These are phyloP conservation scores for Ciborinia camelliae DNA, from an alignment of 2,329 filamentous ascomycete species.

Conservation along the genomic window DNA sequence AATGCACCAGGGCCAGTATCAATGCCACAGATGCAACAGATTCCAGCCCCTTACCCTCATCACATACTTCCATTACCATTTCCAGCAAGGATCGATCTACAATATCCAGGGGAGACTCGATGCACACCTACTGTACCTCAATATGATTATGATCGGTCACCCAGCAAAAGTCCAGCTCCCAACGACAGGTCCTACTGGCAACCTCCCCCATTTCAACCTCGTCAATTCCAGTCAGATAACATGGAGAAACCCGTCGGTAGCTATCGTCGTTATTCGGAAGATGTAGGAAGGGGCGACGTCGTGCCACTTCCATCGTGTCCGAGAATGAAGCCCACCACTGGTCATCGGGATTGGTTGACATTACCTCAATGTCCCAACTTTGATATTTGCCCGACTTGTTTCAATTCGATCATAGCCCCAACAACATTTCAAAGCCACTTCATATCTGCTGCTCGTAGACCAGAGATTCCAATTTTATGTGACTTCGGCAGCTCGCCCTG, in stretches of 20 bases:
- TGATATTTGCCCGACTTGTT: conserved; percentile 80
- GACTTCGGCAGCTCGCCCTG: conserved; percentile 75
- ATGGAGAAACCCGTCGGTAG: conserved; percentile 45
- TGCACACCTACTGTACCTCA: conserved; percentile 24
- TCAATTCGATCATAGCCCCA: conserved; percentile 62
- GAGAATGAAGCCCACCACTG: conserved; percentile 57
- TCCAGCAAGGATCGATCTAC: conserved; percentile 25
- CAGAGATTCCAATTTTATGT: conserved; percentile 62
- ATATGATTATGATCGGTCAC: conserved; percentile 23
- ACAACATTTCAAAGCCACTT: conserved; percentile 68
- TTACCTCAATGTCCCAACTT: conserved; percentile 68
- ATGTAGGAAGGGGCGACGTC: conserved; percentile 44
- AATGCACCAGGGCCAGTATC: conserved; percentile 12
- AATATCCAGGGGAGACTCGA: conserved; percentile 26
- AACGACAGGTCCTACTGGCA: conserved; percentile 42
- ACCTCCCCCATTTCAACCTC: conserved; percentile 45
- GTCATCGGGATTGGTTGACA: conserved; percentile 76
- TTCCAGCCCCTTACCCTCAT: conserved; percentile 17
- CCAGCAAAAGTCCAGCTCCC: conserved; percentile 19
- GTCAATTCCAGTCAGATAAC: conserved; percentile 21
- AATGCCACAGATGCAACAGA: conserved; percentile 20
- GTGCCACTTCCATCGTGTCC: conserved; percentile 65
- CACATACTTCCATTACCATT: conserved; percentile 30
- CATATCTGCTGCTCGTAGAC: conserved; percentile 55
- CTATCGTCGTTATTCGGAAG: conserved; percentile 55